Evolutionary conservation across 306 rosid species (phyloP).

Genomic region (Cucumis cinereus): DNA sequence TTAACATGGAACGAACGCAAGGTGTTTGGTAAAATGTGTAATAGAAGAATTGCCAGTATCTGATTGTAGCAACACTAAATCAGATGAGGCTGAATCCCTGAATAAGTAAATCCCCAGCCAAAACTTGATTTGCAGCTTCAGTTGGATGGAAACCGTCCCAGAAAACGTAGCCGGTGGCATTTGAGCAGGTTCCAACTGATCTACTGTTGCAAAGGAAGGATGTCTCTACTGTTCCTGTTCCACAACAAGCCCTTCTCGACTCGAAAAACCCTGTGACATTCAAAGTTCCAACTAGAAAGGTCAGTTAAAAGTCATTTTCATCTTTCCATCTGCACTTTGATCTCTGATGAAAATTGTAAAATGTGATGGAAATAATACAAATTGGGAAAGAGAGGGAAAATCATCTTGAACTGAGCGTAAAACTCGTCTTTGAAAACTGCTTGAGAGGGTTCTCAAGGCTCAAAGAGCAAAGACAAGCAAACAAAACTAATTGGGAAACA

Average conservation of each 20-base stretch:
- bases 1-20: background rate
- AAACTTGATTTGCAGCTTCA: slow-evolving; percentile 36
- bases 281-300: background rate
- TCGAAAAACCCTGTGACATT: slow-evolving; percentile 33
- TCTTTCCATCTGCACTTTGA: background rate
- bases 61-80: background rate
- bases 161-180: slow-evolving; percentile 41
- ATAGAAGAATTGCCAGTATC: background rate
- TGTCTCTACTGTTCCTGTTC: slow-evolving; percentile 52
- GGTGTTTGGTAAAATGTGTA: slow-evolving; percentile 1
- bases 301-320: background rate
- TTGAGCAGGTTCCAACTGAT: slow-evolving; percentile 41
- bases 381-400: background rate
- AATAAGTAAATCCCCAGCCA: slow-evolving; percentile 35
- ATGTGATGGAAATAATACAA: background rate
- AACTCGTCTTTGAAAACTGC: background rate
- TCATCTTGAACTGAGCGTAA: background rate
- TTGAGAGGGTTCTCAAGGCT: background rate
- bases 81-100: slow-evolving; percentile 36
- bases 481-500: background rate
- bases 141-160: slow-evolving; percentile 71
- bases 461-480: background rate
- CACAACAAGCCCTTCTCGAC: slow-evolving; percentile 49
- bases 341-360: background rate
- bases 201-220: slow-evolving; percentile 39